A percentile compares a stretch with the other conserved stretches of the same genome.
These are phyloP conservation scores for Penicillium brevicompactum DNA, from an alignment of 2,329 filamentous ascomycete species.

Conservation along the genomic window DNA sequence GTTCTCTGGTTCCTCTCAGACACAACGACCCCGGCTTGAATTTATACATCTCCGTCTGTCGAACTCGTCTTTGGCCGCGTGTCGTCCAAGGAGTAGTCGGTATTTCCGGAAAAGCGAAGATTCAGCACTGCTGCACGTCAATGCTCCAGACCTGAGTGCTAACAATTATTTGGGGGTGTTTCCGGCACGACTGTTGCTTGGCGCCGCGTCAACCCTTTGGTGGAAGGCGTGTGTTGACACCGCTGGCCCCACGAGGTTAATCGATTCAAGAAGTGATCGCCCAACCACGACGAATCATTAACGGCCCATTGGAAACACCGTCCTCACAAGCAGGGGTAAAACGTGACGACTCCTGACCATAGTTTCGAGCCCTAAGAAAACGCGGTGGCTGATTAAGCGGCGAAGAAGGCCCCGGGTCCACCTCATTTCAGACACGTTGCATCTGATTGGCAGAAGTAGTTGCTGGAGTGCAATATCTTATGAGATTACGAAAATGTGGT, in stretches of 20 bases:
- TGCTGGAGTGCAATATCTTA: neutral
- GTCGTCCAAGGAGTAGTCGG: neutral
- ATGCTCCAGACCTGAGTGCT: neutral
- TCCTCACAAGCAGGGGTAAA: neutral
- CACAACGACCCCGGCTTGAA: neutral
- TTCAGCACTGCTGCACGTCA: neutral
- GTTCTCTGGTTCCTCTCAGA: neutral
- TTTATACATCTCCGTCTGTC: slow-evolving; percentile 1
- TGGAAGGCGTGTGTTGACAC: neutral
- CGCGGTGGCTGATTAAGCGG: slow-evolving; percentile 5
- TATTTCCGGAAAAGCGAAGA: neutral
- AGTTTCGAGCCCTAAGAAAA: neutral
- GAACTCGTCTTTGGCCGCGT: slow-evolving; percentile 1
- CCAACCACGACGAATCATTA: neutral
- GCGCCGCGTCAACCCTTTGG: slow-evolving; percentile 16
- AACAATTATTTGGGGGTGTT: neutral
- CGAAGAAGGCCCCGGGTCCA: neutral
- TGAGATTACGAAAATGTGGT: neutral
- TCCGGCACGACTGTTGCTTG: slow-evolving; percentile 6
- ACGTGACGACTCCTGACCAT: neutral
- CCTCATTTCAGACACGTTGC: neutral
- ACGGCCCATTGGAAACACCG: neutral
- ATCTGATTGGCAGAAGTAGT: neutral
- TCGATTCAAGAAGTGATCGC: slow-evolving; percentile 6
- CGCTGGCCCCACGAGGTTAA: slow-evolving; percentile 17